Conservation (phyloP, 208 protist genomes). For the Acanthamoeba lenticulata region DNA sequence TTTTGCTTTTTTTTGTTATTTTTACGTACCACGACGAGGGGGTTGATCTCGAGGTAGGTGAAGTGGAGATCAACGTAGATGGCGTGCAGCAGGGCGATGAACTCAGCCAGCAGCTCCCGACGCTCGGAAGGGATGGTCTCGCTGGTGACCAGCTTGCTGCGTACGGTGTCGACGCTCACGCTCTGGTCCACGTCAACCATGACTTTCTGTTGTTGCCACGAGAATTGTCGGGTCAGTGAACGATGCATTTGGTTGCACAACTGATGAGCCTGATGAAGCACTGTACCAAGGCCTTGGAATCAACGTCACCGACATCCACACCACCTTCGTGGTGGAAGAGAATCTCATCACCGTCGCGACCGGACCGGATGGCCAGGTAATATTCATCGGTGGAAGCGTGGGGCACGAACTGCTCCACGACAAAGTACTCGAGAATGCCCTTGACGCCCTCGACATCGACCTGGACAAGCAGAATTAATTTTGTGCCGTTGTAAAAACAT, state of each 20-base stretch:
- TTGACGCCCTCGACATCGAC: slow-evolving; percentile 78
- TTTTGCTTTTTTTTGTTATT: no score
- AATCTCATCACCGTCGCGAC: slow-evolving; percentile 82
- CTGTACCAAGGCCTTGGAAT: slow-evolving; percentile 79
- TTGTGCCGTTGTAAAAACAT: background rate
- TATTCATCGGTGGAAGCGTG: slow-evolving; percentile 88
- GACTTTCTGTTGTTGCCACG: background rate
- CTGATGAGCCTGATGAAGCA: background rate
- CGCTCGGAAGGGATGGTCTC: background rate
- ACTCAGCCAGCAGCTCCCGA: slow-evolving; percentile 71
- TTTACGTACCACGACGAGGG: slow-evolving; percentile 82
- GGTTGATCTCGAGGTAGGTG: slow-evolving; percentile 92
- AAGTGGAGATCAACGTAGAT: slow-evolving; percentile 87
- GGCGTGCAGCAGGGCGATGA: slow-evolving; percentile 77
- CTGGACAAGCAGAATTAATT: background rate
- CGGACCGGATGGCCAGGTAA: slow-evolving; percentile 88
- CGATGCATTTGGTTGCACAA: no score
- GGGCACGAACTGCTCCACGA: slow-evolving; percentile 91
- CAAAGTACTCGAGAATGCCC: slow-evolving; percentile 84
- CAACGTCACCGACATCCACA: slow-evolving; percentile 90
- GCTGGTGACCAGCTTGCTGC: slow-evolving; percentile 15
- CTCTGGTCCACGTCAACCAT: background rate
- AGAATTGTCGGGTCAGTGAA: background rate
- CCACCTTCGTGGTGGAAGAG: slow-evolving; percentile 89
- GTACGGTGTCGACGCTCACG: background rate